These are phyloP conservation scores for Xylariaceae sp. DNA, from an alignment of 2,329 filamentous ascomycete genomes.

Conservation along the genomic window DNA sequence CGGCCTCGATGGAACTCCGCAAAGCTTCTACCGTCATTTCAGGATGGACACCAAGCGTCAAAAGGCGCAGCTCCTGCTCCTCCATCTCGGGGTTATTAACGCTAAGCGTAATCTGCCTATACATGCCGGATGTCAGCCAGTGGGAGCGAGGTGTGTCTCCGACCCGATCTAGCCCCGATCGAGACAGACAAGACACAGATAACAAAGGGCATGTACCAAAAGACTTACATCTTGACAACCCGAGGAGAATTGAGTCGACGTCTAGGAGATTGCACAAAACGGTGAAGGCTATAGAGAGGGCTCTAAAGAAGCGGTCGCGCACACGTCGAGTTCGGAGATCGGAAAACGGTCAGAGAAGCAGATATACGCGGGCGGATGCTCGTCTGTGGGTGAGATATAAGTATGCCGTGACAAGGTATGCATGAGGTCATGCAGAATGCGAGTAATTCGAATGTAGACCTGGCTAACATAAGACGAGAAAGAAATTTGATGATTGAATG, in stretches of 20 bases:
- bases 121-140: slow-evolving; percentile 8
- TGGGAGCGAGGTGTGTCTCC: background rate
- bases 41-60: slow-evolving; percentile 63
- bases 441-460: background rate
- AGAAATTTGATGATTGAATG: background rate
- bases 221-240: slow-evolving; percentile 16
- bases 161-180: background rate
- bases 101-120: slow-evolving; percentile 68
- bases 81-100: slow-evolving; percentile 60
- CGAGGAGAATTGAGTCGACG: background rate
- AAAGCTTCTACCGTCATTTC: slow-evolving; percentile 75
- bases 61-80: slow-evolving; percentile 54
- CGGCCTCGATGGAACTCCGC: slow-evolving; percentile 81
- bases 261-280: background rate
- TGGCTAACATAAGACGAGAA: slow-evolving; percentile 1
- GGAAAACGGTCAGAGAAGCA: slow-evolving; percentile 6
- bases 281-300: background rate
- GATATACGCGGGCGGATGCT: slow-evolving; percentile 7
- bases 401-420: slow-evolving; percentile 9
- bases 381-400: background rate
- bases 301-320: background rate
- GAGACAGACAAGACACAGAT: background rate
- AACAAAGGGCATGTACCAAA: background rate
- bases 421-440: slow-evolving; percentile 7
- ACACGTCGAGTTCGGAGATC: background rate